phyloP scores from a whole-genome alignment of 2,329 filamentous ascomycete genomes.

The Hypomyces rosellus region DNA sequence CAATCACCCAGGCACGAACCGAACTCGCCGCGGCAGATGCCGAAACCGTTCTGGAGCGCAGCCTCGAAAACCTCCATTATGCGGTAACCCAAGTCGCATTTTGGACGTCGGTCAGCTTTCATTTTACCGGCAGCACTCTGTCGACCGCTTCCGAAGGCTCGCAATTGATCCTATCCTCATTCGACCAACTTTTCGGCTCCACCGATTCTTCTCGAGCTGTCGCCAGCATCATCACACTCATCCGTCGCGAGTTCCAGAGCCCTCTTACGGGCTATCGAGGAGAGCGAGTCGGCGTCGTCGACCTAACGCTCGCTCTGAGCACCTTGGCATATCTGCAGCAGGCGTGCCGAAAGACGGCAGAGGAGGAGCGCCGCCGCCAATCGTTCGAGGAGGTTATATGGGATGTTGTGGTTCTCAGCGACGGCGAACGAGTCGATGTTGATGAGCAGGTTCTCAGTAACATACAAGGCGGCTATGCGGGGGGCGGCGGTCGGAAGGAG shows the following conservation, averaged over 20 bases:
- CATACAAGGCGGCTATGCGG: neutral
- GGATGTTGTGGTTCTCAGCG: conserved; percentile 59
- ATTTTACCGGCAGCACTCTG: conserved; percentile 50
- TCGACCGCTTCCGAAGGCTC: conserved; percentile 50
- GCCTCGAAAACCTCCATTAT: conserved; percentile 49
- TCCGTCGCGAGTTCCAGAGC: conserved; percentile 58
- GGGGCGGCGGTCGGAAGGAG: neutral
- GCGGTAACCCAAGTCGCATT: conserved; percentile 55
- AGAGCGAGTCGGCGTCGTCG: conserved; percentile 53
- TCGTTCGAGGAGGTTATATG: conserved; percentile 54
- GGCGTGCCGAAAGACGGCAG: conserved; percentile 45
- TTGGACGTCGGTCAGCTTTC: conserved; percentile 55
- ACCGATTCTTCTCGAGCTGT: conserved; percentile 65
- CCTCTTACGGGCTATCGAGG: conserved; percentile 53
- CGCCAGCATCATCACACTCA: conserved; percentile 58
- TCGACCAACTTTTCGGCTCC: conserved; percentile 60
- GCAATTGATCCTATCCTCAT: conserved; percentile 49
- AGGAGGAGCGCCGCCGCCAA: conserved; percentile 42
- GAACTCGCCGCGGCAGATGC: conserved; percentile 45
- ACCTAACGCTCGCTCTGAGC: conserved; percentile 55
- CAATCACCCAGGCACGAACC: conserved; percentile 37
- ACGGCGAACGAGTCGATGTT: conserved; percentile 53
- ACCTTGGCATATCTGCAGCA: conserved; percentile 57
- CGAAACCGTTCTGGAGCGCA: conserved; percentile 51
- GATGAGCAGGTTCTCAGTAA: conserved; percentile 25